Evolutionary conservation across 2,329 filamentous ascomycete genomes (phyloP).

Genomic region (Penicillium sp.): DNA sequence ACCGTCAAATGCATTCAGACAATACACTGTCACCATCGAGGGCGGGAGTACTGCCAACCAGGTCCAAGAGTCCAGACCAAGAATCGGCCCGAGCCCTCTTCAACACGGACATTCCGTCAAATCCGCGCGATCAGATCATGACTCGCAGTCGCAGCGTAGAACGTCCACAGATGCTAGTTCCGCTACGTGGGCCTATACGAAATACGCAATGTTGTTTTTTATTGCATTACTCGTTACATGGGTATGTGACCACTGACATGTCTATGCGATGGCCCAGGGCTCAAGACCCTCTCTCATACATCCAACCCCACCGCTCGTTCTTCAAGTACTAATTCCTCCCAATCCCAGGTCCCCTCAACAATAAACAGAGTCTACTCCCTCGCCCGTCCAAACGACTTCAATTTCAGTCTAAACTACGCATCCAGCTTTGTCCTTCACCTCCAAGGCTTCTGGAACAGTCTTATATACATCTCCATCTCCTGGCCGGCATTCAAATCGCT

Average conservation of each 20-base stretch:
- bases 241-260: no score
- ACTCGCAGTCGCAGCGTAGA: conserved; percentile 18
- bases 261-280: no score
- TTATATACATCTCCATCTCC: conserved; percentile 71
- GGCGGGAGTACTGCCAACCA: conserved; percentile 14
- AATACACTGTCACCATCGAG: conserved; percentile 36
- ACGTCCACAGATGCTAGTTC: conserved; percentile 31
- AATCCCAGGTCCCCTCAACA: conserved; percentile 59
- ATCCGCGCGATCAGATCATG: conserved; percentile 1
- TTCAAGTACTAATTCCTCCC: neutral
- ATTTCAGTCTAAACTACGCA: conserved; percentile 62
- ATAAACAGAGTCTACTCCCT: conserved; percentile 72
- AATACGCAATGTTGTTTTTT: conserved; percentile 42
- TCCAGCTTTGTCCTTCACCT: conserved; percentile 72
- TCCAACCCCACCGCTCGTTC: neutral
- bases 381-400: conserved; percentile 52
- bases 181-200: conserved; percentile 40
- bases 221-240: conserved; percentile 44
- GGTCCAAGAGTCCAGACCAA: neutral
- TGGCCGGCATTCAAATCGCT: conserved; percentile 56
- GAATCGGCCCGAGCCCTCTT: neutral
- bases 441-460: conserved; percentile 79
- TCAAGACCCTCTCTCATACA: no score
- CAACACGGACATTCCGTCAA: conserved; percentile 1
- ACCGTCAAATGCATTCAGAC: conserved; percentile 11